phyloP scores from a whole-genome alignment of 495 filamentous ascomycete genomes.

The Penicillium flavigenum region DNA sequence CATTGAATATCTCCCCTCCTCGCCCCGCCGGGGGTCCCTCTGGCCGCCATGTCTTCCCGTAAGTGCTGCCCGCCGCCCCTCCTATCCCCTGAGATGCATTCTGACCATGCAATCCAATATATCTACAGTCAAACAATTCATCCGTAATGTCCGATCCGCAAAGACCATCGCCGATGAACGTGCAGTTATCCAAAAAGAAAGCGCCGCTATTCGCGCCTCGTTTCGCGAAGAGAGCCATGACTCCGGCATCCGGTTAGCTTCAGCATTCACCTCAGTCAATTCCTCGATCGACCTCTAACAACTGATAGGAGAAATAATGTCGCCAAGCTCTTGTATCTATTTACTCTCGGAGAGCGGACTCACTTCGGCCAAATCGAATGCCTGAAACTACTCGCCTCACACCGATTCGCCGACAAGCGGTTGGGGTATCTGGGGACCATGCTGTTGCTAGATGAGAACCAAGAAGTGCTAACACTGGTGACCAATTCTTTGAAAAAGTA shows the following conservation, averaged over 20 bases:
- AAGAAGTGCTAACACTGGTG: slow-evolving; percentile 94
- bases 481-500: slow-evolving; percentile 98
- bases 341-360: slow-evolving; percentile 96
- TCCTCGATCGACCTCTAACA: slow-evolving; percentile 26
- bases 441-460: slow-evolving; percentile 94
- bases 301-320: slow-evolving; percentile 89
- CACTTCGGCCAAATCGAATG: slow-evolving; percentile 99
- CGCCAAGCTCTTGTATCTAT: slow-evolving; percentile 95
- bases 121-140: slow-evolving; percentile 92
- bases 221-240: slow-evolving; percentile 96
- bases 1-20: slow-evolving; percentile 23
- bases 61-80: slow-evolving; percentile 41
- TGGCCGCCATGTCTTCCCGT: slow-evolving; percentile 67
- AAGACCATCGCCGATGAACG: slow-evolving; percentile 99
- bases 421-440: slow-evolving; percentile 96
- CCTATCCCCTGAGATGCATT: slow-evolving; percentile 37
- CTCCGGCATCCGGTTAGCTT: slow-evolving; percentile 74
- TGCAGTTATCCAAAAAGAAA: slow-evolving; percentile 97
- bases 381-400: slow-evolving; percentile 92
- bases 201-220: slow-evolving; percentile 92
- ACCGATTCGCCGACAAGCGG: slow-evolving; percentile 96
- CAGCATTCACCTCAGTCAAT: slow-evolving; percentile 14
- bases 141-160: slow-evolving; percentile 94
- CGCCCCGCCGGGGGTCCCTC: slow-evolving; percentile 40
- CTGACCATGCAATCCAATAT: slow-evolving; percentile 17